These are phyloP conservation scores for Diaporthe humulicola DNA, from an alignment of 2,329 filamentous ascomycete species.

Conservation along the genomic window DNA sequence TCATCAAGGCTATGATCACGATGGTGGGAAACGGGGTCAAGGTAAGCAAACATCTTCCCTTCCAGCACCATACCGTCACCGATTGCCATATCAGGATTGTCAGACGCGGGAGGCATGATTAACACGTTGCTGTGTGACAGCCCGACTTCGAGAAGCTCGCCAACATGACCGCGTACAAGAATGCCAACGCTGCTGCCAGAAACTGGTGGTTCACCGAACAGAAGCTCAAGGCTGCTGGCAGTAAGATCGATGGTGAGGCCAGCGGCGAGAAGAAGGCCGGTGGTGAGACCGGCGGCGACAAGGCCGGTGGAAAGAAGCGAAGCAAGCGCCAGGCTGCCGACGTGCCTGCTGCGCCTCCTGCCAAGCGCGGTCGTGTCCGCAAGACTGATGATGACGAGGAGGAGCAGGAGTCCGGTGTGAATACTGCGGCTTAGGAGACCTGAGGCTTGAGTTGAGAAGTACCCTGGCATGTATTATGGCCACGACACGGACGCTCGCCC, in stretches of 20 bases:
- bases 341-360: not conserved
- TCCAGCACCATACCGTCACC: not conserved
- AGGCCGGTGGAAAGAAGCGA: not conserved
- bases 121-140: not conserved
- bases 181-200: not conserved
- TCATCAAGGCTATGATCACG: conserved; percentile 17
- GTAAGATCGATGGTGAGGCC: not conserved
- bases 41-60: not conserved
- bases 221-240: conserved; percentile 1
- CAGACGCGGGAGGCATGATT: not conserved
- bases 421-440: not conserved
- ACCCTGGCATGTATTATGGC: not conserved
- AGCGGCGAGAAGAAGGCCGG: too few relatives aligned
- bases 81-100: not conserved
- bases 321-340: not conserved
- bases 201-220: not conserved
- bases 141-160: conserved; percentile 24
- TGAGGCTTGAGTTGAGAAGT: not conserved
- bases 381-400: not conserved
- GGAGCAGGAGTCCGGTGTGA: not conserved
- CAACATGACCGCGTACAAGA: not conserved
- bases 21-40: not conserved
- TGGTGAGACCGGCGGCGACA: too few relatives aligned
- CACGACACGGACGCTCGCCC: not conserved
- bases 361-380: not conserved